Evolutionary conservation across 129 eudicot genomes (phyloP), one percentile per base, ranked within the genome.

Genomic region (Centella asiatica): DNA sequence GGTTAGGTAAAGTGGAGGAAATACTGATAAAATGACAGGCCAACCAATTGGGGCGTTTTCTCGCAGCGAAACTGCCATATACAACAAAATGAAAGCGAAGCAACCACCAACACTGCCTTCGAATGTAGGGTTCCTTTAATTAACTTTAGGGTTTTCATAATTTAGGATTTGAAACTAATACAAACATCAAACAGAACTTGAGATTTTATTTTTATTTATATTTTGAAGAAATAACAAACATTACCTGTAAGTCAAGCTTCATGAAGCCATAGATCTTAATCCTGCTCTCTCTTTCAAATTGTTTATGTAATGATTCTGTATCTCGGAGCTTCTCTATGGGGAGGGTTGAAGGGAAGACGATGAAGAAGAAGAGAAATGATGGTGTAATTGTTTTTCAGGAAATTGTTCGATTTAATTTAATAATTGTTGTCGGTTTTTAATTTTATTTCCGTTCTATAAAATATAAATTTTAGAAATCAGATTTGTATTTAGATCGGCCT

Each of bases 1-100:
- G 59, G 72, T 79, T 74, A 70, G 74, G 71, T 74, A 44, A 70
- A 70, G 77, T 54, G 74, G 67, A 1, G 70, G 67, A 1, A n/a
- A n/a, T 4, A 15, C 28, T 24, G 10, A 40, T 18, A 55, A 78
- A 78, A 44, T 62, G 80, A 70, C 84, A 65, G 26, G 31, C 67
- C 57, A 78, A n/a, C 48, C 79, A 56, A 65, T 66, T 55, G 31
- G 32, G 14, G 53, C 24, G 37, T 14, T 36, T 27, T 19, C 27
- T 2, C 26, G n/a, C n/a, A 37, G 15, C 42, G 46, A 19, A 22
- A 58, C 64, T 58, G 47, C n/a, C n/a, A 58, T 17, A 33, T 37
- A 34, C 44, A 50, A 73, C 65, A 58, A 47, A 73, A 58, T 2
- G 73, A 73, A 59, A 67, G 69, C 69, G 55, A 51, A 66, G 67